Evolutionary conservation across 108 stramenopile species (phyloP).

Genomic region (Skeletonema marinoi): DNA sequence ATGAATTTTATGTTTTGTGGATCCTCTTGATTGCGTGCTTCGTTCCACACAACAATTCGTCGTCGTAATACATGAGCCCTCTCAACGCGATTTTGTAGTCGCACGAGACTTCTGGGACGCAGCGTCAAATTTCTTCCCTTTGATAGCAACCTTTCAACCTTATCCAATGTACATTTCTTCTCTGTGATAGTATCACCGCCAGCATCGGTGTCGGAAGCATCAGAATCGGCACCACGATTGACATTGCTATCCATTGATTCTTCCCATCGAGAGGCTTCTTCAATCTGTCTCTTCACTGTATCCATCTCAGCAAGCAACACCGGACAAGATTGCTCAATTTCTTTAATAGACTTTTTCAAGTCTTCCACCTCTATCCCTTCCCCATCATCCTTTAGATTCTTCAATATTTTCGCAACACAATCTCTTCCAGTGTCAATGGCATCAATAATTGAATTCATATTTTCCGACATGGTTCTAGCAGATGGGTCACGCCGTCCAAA

Average conservation of each 20-base stretch:
- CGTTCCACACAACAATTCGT: conserved; percentile 59
- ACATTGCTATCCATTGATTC: conserved; percentile 39
- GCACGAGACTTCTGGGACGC: conserved; percentile 53
- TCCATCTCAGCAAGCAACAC: conserved; percentile 53
- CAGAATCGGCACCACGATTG: conserved; percentile 54
- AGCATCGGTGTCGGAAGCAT: conserved; percentile 27
- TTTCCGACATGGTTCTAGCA: conserved; percentile 42
- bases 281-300: conserved; percentile 29
- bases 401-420: conserved; percentile 37
- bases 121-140: conserved; percentile 41
- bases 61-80: conserved; percentile 60
- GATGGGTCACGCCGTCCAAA: conserved; percentile 49
- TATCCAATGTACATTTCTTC: conserved; percentile 49
- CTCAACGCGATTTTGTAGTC: conserved; percentile 54
- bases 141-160: conserved; percentile 38
- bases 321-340: conserved; percentile 40
- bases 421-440: conserved; percentile 45
- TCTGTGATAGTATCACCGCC: conserved; percentile 27
- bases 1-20: conserved; percentile 62
- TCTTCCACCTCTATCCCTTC: conserved; percentile 68
- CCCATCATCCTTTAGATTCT: conserved; percentile 45
- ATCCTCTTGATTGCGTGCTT: conserved; percentile 46
- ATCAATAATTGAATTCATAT: conserved; percentile 48
- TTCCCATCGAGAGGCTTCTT: conserved; percentile 41
- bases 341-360: conserved; percentile 51